Percentiles rank a stretch among this genome's conserved stretches.
phyloP scores from a whole-genome alignment of 768 basidiomycete genomes.

The Crepidotus variabilis region DNA sequence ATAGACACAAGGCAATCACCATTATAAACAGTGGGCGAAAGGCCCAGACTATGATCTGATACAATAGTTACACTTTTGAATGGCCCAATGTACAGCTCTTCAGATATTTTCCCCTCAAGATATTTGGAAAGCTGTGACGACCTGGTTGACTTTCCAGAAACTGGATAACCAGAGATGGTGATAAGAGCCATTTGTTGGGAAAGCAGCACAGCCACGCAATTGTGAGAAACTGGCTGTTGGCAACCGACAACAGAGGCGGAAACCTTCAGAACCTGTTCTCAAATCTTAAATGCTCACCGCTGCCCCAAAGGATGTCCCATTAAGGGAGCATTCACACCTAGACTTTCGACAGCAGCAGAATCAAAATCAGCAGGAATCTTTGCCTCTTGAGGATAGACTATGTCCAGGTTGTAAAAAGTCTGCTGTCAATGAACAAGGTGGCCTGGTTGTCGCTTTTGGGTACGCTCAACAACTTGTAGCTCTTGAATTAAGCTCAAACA shows the following conservation, averaged over 20 bases:
- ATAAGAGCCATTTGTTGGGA: constrained; percentile 77
- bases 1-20: constrained; percentile 38
- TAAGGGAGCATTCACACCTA: constrained; percentile 33
- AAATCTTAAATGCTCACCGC: constrained; percentile 23
- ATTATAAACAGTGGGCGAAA: constrained; percentile 67
- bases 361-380: constrained; percentile 15
- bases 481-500: constrained; percentile 5
- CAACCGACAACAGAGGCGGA: constrained; percentile 6
- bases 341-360: constrained; percentile 22
- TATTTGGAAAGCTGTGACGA: constrained; percentile 58
- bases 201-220: constrained; percentile 6
- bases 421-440: constrained; percentile 76
- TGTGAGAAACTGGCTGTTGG: constrained; percentile 13
- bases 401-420: constrained; percentile 84
- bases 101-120: constrained; percentile 49
- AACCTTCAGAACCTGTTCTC: constrained; percentile 11
- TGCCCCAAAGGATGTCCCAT: constrained; percentile 23
- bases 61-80: constrained; percentile 44
- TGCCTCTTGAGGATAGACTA: constrained; percentile 47
- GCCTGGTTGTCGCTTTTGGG: constrained; percentile 95
- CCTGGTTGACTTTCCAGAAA: constrained; percentile 80
- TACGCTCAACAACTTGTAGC: constrained; percentile 36
- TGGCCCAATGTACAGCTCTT: constrained; percentile 52
- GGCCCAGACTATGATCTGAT: constrained; percentile 69
- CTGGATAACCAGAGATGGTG: constrained; percentile 86